Evolutionary conservation across 495 filamentous ascomycete species (phyloP).

Genomic region (Penicillium manginii): DNA sequence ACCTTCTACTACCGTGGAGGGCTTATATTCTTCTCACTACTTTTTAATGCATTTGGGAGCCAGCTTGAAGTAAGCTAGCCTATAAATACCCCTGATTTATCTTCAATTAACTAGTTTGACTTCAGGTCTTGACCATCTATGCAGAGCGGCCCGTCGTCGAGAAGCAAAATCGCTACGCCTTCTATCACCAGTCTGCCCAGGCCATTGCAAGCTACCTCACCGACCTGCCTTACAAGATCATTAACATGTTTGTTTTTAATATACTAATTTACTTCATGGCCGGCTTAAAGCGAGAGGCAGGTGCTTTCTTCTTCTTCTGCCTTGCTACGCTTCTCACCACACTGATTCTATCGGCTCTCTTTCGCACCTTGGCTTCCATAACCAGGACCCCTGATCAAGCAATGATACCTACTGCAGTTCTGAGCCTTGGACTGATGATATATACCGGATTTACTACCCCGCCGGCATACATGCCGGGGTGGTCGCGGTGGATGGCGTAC

Average conservation of each 20-base stretch:
- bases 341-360: slow-evolving; percentile 57
- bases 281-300: slow-evolving; percentile 49
- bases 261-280: slow-evolving; percentile 54
- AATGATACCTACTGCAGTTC: slow-evolving; percentile 73
- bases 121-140: slow-evolving; percentile 61
- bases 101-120: slow-evolving; percentile 72
- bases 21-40: slow-evolving; percentile 30
- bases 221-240: slow-evolving; percentile 53
- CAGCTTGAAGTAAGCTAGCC: background rate
- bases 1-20: slow-evolving; percentile 72
- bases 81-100: background rate
- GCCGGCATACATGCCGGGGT: slow-evolving; percentile 62
- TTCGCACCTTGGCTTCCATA: slow-evolving; percentile 75
- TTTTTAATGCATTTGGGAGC: background rate
- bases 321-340: slow-evolving; percentile 66
- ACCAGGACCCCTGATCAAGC: slow-evolving; percentile 76
- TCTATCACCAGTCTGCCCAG: slow-evolving; percentile 59
- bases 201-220: slow-evolving; percentile 50
- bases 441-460: slow-evolving; percentile 86
- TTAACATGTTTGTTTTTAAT: slow-evolving; percentile 42
- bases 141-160: slow-evolving; percentile 57
- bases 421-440: slow-evolving; percentile 76
- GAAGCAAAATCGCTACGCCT: slow-evolving; percentile 57
- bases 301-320: slow-evolving; percentile 75
- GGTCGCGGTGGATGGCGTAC: slow-evolving; percentile 82